A percentile compares a stretch with the other conserved stretches of the same genome.
phyloP scores from a whole-genome alignment of 202 grass and related monocot genomes.

The Setaria italica region DNA sequence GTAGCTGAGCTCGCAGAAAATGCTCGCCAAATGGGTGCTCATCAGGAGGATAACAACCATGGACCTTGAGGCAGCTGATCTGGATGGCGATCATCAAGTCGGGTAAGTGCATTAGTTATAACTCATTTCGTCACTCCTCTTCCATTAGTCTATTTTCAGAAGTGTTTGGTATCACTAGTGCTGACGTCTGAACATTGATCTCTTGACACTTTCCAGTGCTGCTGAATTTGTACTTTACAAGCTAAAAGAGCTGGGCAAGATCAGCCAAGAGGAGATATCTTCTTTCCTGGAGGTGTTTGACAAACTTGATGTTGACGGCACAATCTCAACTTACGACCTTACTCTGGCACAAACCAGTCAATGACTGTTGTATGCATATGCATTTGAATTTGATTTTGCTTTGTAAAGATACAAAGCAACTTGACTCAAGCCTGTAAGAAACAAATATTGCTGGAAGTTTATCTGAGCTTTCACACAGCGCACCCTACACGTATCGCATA shows the following conservation, averaged over 20 bases:
- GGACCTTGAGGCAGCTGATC: conserved; percentile 94
- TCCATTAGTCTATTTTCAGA: background rate
- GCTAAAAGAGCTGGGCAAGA: conserved; percentile 96
- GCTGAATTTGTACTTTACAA: conserved; percentile 95
- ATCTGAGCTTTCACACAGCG: background rate
- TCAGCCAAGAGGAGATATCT: conserved; percentile 83
- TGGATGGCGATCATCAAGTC: conserved; percentile 67
- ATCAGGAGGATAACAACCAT: conserved; percentile 70
- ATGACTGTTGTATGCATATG: conserved; percentile 40
- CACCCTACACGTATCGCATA: background rate
- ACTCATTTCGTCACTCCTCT: background rate
- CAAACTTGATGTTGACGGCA: conserved; percentile 78
- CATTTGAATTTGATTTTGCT: conserved; percentile 17
- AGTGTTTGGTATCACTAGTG: background rate
- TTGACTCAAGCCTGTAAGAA: background rate
- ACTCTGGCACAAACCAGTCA: conserved; percentile 49
- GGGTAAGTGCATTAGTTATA: conserved; percentile 57
- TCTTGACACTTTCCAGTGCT: conserved; percentile 49
- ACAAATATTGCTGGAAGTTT: conserved; percentile 13
- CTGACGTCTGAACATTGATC: conserved; percentile 34
- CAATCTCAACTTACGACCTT: conserved; percentile 68
- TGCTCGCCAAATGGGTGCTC: conserved; percentile 90
- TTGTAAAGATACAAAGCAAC: conserved; percentile 18
- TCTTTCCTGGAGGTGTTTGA: conserved; percentile 82
- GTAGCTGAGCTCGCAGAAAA: conserved; percentile 84